Evolutionary conservation across 31 red algal genomes (phyloP), one percentile per base, ranked within the genome.

Genomic region (Bonnemaisonia californica): DNA sequence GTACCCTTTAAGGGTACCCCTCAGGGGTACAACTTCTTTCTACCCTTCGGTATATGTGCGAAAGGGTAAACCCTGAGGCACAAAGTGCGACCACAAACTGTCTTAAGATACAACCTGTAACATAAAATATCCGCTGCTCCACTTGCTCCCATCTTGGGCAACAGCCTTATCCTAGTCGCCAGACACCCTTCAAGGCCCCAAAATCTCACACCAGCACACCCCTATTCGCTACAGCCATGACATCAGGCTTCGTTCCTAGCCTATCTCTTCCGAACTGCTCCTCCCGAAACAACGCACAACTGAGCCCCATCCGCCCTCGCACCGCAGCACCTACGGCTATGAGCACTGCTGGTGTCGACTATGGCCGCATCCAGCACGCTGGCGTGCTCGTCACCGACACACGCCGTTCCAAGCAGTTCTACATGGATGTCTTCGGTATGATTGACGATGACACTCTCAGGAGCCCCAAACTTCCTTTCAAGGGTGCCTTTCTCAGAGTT

Each of bases 341-440:
- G 45, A 51, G 45, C 45, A 11, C 45, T 16, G 16, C 7, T 51
- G 45, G 9, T 11, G 42, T 80, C 29, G 36, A 60, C 4, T 98
- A 89, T 63, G 87, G 91, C 28, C 76, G 76, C 33, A 92, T 98
- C 34, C 85, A 93, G 57, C 96, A 98, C 62, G 88, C 76, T 19
- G 96, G 92, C 66, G 31, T 98, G 8, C 68, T 98, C n/a, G 96
- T 98, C 2, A 74, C 57, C 5, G 73, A 88, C 57, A 87, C 88
- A 12, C 36, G 36, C 3, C 64, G 21, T 23, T 78, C 96, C 22
- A 88, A 91, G 38, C 62, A 88, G 12, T 98, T 95, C 42, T 98
- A 98, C 81, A 67, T 85, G 47, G 41, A 73, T n/a, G 87, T 92
- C 33, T 85, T 95, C n/a, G 96, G 96, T 2, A 98, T 98, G 96